Evolutionary conservation across 306 rosid species (phyloP).

Genomic region (Glycyrrhiza uralensis): DNA sequence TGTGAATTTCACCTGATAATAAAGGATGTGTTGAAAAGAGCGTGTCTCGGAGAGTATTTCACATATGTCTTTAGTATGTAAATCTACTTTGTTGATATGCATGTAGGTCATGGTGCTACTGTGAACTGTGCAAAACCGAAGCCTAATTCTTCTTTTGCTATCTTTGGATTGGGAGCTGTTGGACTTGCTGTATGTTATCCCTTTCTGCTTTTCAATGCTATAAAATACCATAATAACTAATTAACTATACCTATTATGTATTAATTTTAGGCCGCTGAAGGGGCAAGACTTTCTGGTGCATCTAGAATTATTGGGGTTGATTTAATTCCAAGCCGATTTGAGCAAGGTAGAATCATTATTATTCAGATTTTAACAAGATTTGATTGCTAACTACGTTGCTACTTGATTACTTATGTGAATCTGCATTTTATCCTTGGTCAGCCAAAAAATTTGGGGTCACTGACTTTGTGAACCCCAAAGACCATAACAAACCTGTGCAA

Average conservation of each 20-base stretch:
- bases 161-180: constrained; percentile 72
- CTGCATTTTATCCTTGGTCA: constrained; percentile 20
- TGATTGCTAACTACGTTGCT: background rate
- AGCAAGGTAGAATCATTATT: constrained; percentile 42
- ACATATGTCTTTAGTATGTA: no score
- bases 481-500: constrained; percentile 72
- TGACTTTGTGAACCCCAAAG: constrained; percentile 84
- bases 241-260: no score
- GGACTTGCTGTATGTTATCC: constrained; percentile 58
- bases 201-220: background rate
- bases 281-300: constrained; percentile 66
- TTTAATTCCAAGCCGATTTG: constrained; percentile 48
- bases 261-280: constrained; percentile 60
- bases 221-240: no score
- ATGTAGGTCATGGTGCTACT: constrained; percentile 66
- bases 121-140: constrained; percentile 65
- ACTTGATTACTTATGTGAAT: background rate
- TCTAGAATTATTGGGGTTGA: constrained; percentile 69
- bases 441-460: constrained; percentile 81
- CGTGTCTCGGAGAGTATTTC: no score
- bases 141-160: constrained; percentile 46
- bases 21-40: no score
- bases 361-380: background rate
- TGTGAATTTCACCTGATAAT: no score
- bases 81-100: no score